Percentiles rank a stretch among this genome's conserved stretches.
phyloP scores from a whole-genome alignment of 2,329 filamentous ascomycete genomes.

The Colletotrichum cereale region DNA sequence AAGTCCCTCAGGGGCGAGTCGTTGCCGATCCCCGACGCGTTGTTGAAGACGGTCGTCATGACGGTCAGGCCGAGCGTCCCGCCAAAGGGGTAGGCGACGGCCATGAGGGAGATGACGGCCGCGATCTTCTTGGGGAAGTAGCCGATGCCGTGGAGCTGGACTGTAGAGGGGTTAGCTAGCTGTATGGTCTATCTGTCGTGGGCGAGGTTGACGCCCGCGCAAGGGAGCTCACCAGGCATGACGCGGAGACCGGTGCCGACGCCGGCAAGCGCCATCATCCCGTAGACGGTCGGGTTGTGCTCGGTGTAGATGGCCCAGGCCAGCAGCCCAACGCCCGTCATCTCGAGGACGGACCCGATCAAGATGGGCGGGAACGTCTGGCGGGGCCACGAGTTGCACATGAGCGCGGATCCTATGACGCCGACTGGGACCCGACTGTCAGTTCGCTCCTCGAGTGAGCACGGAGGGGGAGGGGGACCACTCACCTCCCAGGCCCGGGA shows the following conservation, averaged over 20 bases:
- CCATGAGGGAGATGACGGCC: slow-evolving; percentile 69
- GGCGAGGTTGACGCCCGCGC: too few species aligned
- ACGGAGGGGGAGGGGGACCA: slow-evolving; percentile 1
- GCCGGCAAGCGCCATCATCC: slow-evolving; percentile 75
- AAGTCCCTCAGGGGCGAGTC: slow-evolving; percentile 50
- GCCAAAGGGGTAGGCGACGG: slow-evolving; percentile 71
- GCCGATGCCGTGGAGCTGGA: slow-evolving; percentile 71
- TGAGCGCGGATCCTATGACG: slow-evolving; percentile 67
- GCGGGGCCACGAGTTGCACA: slow-evolving; percentile 71
- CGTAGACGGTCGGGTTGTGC: slow-evolving; percentile 66
- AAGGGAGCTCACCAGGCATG: slow-evolving; percentile 61
- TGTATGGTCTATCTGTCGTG: not conserved
- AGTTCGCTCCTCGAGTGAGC: not conserved
- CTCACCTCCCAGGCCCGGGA: slow-evolving; percentile 71
- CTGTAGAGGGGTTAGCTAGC: slow-evolving; percentile 43
- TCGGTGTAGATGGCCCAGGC: slow-evolving; percentile 67
- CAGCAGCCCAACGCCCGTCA: slow-evolving; percentile 69
- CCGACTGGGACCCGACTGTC: slow-evolving; percentile 54
- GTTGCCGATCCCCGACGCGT: slow-evolving; percentile 52
- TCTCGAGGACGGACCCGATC: slow-evolving; percentile 67
- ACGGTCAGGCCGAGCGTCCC: slow-evolving; percentile 75
- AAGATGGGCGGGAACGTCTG: slow-evolving; percentile 72
- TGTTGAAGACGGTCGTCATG: slow-evolving; percentile 79
- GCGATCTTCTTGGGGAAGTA: slow-evolving; percentile 71
- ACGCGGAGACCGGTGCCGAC: slow-evolving; percentile 73